Conservation (phyloP, 345 rosid species). For the Brassica napus region Da-Ae NC_063440.1:3794001-3794500, state of each 20-base stretch:
- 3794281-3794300: conserved; percentile 76
- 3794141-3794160: conserved; percentile 80
- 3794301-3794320: conserved; percentile 99
- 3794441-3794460: conserved; percentile 54
- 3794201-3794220: conserved; percentile 84
- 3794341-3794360: conserved; percentile 77
- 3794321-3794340: conserved; percentile 61
- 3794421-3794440: conserved; percentile 91
- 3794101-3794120: conserved; percentile 76
- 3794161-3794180: conserved; percentile 80
- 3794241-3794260: conserved; percentile 90
- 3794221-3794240: conserved; percentile 61
- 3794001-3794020: conserved; percentile 11
- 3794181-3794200: conserved; percentile 85
- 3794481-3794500: conserved; percentile 66
- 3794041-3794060: conserved; percentile 47
- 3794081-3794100: conserved; percentile 80
- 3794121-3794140: conserved; percentile 78
- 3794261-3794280: conserved; percentile 90
- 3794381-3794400: conserved; percentile 96
- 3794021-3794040: conserved; percentile 15
- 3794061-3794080: conserved; percentile 78
- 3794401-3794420: conserved; percentile 80
- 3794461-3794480: conserved; percentile 61
- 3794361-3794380: conserved; percentile 79